Percentiles rank a stretch among this genome's conserved stretches.
phyloP scores from a whole-genome alignment of 257 asterid genomes.

The Fraxinus cuspidata region DNA sequence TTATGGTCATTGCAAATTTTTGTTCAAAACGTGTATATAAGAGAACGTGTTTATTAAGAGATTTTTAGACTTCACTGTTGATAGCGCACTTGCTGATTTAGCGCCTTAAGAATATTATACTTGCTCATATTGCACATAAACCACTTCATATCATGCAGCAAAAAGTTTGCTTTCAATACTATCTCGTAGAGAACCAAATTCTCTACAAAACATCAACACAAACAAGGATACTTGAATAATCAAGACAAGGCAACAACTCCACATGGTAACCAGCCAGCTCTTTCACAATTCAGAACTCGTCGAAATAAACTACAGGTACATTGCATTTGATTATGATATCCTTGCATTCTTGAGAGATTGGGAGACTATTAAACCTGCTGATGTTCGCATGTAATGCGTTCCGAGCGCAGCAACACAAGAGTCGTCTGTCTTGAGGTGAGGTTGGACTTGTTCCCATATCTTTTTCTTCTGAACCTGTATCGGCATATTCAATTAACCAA shows the following conservation, averaged over 20 bases:
- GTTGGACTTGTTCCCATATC: constrained; percentile 89
- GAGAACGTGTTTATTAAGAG: background rate
- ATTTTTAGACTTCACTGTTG: background rate
- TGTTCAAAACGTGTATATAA: background rate
- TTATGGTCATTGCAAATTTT: no score
- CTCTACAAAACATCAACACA: background rate
- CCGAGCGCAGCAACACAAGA: constrained; percentile 57
- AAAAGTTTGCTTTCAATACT: background rate
- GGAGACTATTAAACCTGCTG: constrained; percentile 53
- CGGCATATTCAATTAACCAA: background rate
- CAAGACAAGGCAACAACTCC: background rate
- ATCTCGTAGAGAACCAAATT: background rate
- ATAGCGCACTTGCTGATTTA: background rate
- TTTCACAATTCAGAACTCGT: background rate
- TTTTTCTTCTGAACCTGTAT: constrained; percentile 90
- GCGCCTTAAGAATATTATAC: background rate
- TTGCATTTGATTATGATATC: constrained; percentile 49
- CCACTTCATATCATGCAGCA: background rate
- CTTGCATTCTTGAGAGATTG: constrained; percentile 70
- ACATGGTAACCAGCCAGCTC: background rate
- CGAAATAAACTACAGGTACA: background rate
- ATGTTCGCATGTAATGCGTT: constrained; percentile 61
- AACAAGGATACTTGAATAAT: background rate
- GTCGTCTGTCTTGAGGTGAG: constrained; percentile 73
- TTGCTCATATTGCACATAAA: background rate